These are phyloP conservation scores for Chalciporus sp. DNA, from an alignment of 1,284 basidiomycete genomes.

Conservation along the genomic window DNA sequence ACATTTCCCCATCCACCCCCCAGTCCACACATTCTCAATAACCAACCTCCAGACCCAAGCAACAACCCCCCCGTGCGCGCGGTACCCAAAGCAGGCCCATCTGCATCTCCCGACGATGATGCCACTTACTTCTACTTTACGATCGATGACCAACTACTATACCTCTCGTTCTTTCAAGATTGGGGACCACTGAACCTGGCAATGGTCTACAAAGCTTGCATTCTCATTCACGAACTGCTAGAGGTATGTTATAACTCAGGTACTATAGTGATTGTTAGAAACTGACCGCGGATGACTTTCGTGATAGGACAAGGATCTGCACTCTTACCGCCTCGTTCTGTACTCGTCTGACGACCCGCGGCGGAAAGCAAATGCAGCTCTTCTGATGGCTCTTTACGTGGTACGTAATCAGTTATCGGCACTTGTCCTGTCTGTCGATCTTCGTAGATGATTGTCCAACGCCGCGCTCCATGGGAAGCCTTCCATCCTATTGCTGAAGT, in stretches of 20 bases:
- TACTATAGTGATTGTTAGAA: not conserved
- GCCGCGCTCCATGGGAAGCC: conserved; percentile 92
- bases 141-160: conserved; percentile 89
- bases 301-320: conserved; percentile 68
- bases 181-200: conserved; percentile 94
- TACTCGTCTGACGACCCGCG: conserved; percentile 88
- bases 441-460: conserved; percentile 87
- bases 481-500: conserved; percentile 90
- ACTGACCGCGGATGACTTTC: conserved; percentile 17
- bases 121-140: conserved; percentile 83
- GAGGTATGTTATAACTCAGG: conserved; percentile 51
- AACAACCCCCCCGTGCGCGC: conserved; percentile 62
- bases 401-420: conserved; percentile 48
- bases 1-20: conserved; percentile 76
- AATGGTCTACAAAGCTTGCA: conserved; percentile 93
- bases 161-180: conserved; percentile 93
- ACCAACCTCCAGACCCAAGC: conserved; percentile 48
- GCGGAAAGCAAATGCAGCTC: conserved; percentile 90
- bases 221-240: conserved; percentile 86
- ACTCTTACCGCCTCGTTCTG: conserved; percentile 76
- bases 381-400: conserved; percentile 89
- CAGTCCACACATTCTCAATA: conserved; percentile 62
- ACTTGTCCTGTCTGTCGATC: conserved; percentile 21
- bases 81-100: conserved; percentile 56
- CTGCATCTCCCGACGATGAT: conserved; percentile 65